phyloP scores from a whole-genome alignment of 1,139 yeast genomes.

The Pneumocystis murina region DNA sequence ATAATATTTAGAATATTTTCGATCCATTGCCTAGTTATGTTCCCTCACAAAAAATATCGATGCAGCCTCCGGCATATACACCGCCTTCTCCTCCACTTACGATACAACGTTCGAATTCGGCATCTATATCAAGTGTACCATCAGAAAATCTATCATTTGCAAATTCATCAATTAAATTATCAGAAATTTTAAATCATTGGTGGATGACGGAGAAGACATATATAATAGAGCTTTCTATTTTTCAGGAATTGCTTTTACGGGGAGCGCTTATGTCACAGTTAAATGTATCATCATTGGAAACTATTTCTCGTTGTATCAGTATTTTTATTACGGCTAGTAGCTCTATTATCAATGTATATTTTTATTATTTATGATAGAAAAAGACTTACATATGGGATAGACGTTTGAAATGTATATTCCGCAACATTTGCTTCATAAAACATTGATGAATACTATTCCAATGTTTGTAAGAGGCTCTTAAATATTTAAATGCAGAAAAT shows the following conservation, averaged over 20 bases:
- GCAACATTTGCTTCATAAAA: neutral
- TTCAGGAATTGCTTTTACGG: neutral
- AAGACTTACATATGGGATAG: neutral
- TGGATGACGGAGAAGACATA: neutral
- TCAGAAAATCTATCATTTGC: neutral
- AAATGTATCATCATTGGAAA: neutral
- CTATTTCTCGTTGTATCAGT: neutral
- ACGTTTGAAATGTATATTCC: neutral
- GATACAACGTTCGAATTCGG: neutral
- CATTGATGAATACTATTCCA: neutral
- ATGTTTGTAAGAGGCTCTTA: neutral
- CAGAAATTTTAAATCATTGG: neutral
- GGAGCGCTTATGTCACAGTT: neutral
- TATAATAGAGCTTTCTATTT: neutral
- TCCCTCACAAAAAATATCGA: neutral
- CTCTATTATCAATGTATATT: neutral
- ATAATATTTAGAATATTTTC: neutral
- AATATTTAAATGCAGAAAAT: neutral
- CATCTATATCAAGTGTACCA: neutral
- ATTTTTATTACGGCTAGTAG: neutral
- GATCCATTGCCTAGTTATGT: neutral
- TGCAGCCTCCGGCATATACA: neutral
- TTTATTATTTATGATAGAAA: neutral
- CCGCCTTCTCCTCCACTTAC: neutral
- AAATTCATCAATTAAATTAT: neutral